Evolutionary conservation across 805 yeast species (phyloP), one percentile per base, ranked within the genome.

Genomic region (Yamadazyma ubonensis): DNA sequence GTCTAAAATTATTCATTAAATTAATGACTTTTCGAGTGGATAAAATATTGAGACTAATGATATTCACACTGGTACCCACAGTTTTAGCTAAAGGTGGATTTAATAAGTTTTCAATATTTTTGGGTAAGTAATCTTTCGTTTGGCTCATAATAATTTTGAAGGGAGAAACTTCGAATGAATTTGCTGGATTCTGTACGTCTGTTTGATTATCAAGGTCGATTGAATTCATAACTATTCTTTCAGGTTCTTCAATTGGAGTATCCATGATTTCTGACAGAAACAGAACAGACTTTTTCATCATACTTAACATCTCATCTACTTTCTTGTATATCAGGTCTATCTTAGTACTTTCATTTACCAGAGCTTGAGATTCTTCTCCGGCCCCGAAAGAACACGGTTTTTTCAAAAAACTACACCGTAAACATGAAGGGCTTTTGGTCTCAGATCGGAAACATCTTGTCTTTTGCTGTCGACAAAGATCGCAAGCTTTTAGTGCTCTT

Each of bases 401-500:
- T 5, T 70, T 73, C 27, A 80, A 58, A 4, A 81, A 76, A 1
- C 67, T 59, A 52, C 89, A 83, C 16, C 87, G 59, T 15, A 81
- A 58, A 59, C 89, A 82, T 2, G 77, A 65, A 6, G 62, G 56
- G 5, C 61, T 49, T 12, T 70, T 64, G 18, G 61, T 67, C 1
- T 75, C 66, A 9, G 78, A 68, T 36, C 81, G 73, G 52, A 80
- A 73, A 48, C 89, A 83, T 42, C 84, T 60, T 1, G 87, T 75
- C 61, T 79, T 79, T 44, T 74, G 78, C 36, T 65, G 69, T 31
- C 83, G 65, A 51, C 85, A 79, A 6, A 65, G 52, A 5, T 70
- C 71, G 54, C 85, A 79, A 0, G 85, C 85, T 35, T 62, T 65
- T 1, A 73, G 49, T 0, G 81, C 76, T 29, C 84, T 48, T 6